These are phyloP conservation scores for Phytophthora constricta DNA, from an alignment of 352 stramenopile species.

Conservation along the genomic window DNA sequence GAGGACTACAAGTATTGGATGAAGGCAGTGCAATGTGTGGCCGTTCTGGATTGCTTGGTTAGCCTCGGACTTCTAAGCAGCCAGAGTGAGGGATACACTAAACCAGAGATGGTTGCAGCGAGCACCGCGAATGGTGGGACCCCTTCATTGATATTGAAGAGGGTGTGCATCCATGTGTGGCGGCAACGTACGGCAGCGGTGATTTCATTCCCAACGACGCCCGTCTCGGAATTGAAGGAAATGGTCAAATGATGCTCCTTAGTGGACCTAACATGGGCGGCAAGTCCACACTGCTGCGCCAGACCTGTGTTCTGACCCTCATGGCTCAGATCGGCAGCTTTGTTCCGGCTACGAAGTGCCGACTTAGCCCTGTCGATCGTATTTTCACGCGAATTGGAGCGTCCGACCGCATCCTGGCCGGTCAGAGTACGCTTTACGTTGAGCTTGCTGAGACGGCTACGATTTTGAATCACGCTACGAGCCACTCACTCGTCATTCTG, in stretches of 20 bases:
- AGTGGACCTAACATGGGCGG: conserved; percentile 99
- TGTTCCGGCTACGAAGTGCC: conserved; percentile 94
- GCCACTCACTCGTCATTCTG: conserved; percentile 97
- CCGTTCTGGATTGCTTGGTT: conserved; percentile 95
- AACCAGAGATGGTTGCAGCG: conserved; percentile 90
- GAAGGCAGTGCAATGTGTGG: conserved; percentile 91
- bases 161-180: conserved; percentile 96
- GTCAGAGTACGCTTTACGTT: conserved; percentile 99
- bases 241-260: conserved; percentile 91
- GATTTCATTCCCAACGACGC: conserved; percentile 99
- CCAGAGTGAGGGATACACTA: conserved; percentile 93
- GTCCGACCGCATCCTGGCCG: conserved; percentile 97
- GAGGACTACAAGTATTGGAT: conserved; percentile 93
- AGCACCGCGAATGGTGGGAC: conserved; percentile 47
- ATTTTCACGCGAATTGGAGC: conserved; percentile 99
- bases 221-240: conserved; percentile 75
- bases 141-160: conserved; percentile 93
- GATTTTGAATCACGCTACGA: conserved; percentile 96
- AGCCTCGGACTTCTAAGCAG: conserved; percentile 94
- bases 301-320: conserved; percentile 98
- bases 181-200: conserved; percentile 66
- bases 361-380: conserved; percentile 97
- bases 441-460: conserved; percentile 98
- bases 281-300: conserved; percentile 98
- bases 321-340: conserved; percentile 99